Evolutionary conservation across 2,329 filamentous ascomycete genomes (phyloP), one percentile per base, ranked within the genome.

Genomic region (Dactylellina haptotyla): DNA sequence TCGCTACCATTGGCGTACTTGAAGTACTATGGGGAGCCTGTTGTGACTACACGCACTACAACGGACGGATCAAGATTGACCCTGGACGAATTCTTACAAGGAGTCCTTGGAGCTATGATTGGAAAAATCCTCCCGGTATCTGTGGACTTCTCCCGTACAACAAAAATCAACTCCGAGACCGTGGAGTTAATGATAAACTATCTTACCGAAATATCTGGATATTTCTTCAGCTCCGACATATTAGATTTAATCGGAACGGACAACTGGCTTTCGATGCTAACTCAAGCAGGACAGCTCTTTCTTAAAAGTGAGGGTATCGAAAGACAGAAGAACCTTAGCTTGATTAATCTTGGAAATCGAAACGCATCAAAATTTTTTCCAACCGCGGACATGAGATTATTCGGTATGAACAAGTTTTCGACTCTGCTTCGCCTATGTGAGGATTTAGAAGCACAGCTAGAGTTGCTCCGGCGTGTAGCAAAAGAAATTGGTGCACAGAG

Each of bases 1-100:
- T 71, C 66, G 0, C 18, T 71, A 10, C 59, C 66, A 16, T 20
- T 71, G 5, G 51, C 66, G 4, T 50, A 63, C 25, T 16, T 71
- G 14, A 56, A 63, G 51, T 63, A 57, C 20, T 63, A 71, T 23
- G 66, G 66, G 12, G 50, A 71, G 1, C 30, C 50, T 5, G 30
- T 63, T 18, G 4, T 62, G 16, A n/a, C 57, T 1, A n/a, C 32
- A 12, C 48, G 66, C 4, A 41, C 61, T 4, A 63, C 16, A 37
- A 39, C 18, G 9, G 28, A 57, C 34, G 23, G 30, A 28, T 63
- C 50, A 63, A 14, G 58, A 32, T 25, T 71, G 20, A 62, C 14
- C n/a, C 8, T 63, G 20, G 46, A 64, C 6, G 59, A 64, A n/a
- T 64, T 64, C 20, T n/a, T 64, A 1, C 32, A 45, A 5, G 59